Percentiles rank a stretch among this genome's conserved stretches.
phyloP scores from a whole-genome alignment of 768 basidiomycete species.

The Crassisporium funariophilum region DNA sequence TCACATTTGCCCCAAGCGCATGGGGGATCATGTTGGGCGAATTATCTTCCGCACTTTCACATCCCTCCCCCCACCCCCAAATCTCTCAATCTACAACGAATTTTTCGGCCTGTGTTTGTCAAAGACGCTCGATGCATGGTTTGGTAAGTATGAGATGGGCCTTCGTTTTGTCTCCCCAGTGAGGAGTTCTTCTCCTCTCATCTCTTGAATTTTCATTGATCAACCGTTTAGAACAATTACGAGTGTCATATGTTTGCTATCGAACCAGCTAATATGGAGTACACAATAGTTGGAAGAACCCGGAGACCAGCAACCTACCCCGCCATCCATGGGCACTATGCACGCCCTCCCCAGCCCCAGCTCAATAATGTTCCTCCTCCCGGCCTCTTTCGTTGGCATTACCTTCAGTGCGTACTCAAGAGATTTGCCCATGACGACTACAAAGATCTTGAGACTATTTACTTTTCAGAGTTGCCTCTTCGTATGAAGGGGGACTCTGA shows the following conservation, averaged over 20 bases:
- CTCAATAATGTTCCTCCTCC: conserved; percentile 1
- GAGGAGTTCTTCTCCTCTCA: conserved; percentile 6
- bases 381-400: conserved; percentile 7
- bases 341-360: conserved; percentile 3
- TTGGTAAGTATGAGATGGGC: conserved; percentile 6
- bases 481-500: conserved; percentile 8
- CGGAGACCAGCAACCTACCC: background rate
- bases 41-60: conserved; percentile 7
- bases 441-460: too few relatives aligned
- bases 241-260: conserved; percentile 8
- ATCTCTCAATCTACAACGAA: conserved; percentile 4
- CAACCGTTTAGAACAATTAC: conserved; percentile 6
- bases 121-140: conserved; percentile 1
- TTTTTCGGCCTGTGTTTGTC: conserved; percentile 4
- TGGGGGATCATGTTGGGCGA: too few relatives aligned
- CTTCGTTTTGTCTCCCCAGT: conserved; percentile 5
- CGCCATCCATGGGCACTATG: conserved; percentile 4
- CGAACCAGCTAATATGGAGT: conserved; percentile 1
- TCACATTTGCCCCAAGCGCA: too few relatives aligned
- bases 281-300: conserved; percentile 1
- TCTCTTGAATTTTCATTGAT: conserved; percentile 4
- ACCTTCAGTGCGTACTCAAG: conserved; percentile 8
- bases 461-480: too few relatives aligned
- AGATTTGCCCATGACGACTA: too few relatives aligned
- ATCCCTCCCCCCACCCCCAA: conserved; percentile 2